A percentile compares a stretch with the other conserved stretches of the same genome.
These are phyloP conservation scores for Fusarium redolens DNA, from an alignment of 2,329 filamentous ascomycete genomes.

Conservation along the genomic window DNA sequence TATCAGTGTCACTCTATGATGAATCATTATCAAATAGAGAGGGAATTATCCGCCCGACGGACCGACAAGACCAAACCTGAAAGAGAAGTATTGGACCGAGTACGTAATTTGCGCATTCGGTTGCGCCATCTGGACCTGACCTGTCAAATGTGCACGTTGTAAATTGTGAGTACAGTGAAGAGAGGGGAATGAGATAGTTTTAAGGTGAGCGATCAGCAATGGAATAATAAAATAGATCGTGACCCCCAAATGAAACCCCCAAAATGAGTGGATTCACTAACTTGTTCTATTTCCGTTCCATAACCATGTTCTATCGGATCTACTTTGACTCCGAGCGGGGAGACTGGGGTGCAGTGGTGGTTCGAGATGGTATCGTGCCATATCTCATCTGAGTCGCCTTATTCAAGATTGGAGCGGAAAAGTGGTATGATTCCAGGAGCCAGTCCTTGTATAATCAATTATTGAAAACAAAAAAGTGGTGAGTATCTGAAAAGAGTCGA, in stretches of 20 bases:
- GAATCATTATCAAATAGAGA: conserved; percentile 31
- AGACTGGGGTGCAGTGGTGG: not conserved
- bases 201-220: not conserved
- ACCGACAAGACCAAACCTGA: conserved; percentile 16
- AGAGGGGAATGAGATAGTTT: not conserved
- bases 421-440: conserved; percentile 13
- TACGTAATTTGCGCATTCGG: conserved; percentile 33
- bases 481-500: conserved; percentile 35
- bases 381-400: conserved; percentile 2
- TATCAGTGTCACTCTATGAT: conserved; percentile 18
- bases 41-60: conserved; percentile 6
- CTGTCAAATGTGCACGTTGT: conserved; percentile 6
- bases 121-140: conserved; percentile 30
- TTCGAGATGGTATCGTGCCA: conserved; percentile 26
- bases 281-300: conserved; percentile 16
- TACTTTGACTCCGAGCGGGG: conserved; percentile 6
- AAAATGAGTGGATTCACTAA: conserved; percentile 22
- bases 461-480: conserved; percentile 1
- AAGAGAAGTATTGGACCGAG: conserved; percentile 3
- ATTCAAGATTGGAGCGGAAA: not conserved
- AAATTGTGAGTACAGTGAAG: not conserved
- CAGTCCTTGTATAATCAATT: not conserved
- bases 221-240: not conserved
- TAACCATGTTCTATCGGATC: conserved; percentile 18
- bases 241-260: conserved; percentile 10